A percentile compares a stretch with the other conserved stretches of the same genome.
Evolutionary conservation across 169 alveolate species (phyloP).

Genomic region (Ichthyophthirius multifiliis): DNA sequence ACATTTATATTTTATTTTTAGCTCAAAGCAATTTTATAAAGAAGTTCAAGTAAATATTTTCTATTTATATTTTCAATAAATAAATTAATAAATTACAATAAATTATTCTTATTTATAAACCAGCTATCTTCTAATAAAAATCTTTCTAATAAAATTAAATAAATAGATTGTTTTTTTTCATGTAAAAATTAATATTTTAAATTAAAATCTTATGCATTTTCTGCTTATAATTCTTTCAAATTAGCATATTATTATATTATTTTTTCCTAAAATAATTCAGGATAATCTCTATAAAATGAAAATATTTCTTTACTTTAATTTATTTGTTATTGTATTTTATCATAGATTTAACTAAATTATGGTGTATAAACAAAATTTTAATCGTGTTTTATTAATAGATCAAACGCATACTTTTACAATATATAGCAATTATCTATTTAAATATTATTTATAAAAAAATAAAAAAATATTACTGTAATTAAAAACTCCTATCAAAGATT

Average conservation of each 20-base stretch:
- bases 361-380: not conserved
- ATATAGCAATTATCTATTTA: not conserved
- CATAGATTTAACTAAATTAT: not conserved
- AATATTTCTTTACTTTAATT: not conserved
- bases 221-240: not conserved
- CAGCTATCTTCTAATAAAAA: not conserved
- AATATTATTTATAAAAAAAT: not conserved
- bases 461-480: not conserved
- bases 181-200: not conserved
- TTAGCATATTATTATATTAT: not conserved
- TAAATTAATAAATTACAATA: not conserved
- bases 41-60: not conserved
- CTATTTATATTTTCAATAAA: not conserved
- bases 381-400: not conserved
- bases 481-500: not conserved
- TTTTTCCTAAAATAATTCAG: not conserved
- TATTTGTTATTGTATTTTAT: not conserved
- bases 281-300: not conserved
- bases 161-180: not conserved
- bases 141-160: not conserved
- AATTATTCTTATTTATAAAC: not conserved
- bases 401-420: not conserved
- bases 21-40: not conserved
- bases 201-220: not conserved
- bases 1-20: not conserved